phyloP scores from a whole-genome alignment of 805 yeast species.

The Metschnikowia shivogae region DNA sequence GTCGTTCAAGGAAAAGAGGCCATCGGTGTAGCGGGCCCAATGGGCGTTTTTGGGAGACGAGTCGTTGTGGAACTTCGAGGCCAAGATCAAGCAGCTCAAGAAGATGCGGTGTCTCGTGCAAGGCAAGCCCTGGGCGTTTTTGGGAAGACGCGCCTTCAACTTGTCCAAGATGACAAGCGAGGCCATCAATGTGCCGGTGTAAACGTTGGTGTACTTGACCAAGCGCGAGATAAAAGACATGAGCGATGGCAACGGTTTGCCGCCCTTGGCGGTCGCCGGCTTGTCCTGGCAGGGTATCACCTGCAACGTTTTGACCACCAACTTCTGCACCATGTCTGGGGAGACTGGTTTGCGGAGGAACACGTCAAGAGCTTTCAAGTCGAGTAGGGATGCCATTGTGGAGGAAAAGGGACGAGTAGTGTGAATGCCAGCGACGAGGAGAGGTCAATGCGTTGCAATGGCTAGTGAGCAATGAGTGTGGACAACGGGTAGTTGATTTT shows the following conservation, averaged over 20 bases:
- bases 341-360: slow-evolving; percentile 65
- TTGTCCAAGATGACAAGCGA: slow-evolving; percentile 66
- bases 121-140: slow-evolving; percentile 70
- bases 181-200: slow-evolving; percentile 72
- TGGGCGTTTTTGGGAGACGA: slow-evolving; percentile 73
- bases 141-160: slow-evolving; percentile 57
- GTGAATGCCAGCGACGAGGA: too few species aligned
- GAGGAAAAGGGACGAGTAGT: too few species aligned
- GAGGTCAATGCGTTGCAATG: too few species aligned
- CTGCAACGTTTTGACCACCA: slow-evolving; percentile 62
- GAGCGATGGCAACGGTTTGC: slow-evolving; percentile 57
- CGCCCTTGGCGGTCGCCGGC: slow-evolving; percentile 24
- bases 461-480: too few species aligned
- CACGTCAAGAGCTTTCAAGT: slow-evolving; percentile 51
- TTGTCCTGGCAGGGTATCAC: slow-evolving; percentile 58
- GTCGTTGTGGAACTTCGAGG: slow-evolving; percentile 74
- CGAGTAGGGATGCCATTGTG: slow-evolving; percentile 26
- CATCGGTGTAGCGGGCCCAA: slow-evolving; percentile 79
- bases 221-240: slow-evolving; percentile 70
- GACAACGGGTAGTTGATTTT: too few species aligned
- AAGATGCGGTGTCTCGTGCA: slow-evolving; percentile 78
- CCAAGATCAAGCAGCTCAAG: slow-evolving; percentile 66
- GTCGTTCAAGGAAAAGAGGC: slow-evolving; percentile 62
- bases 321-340: slow-evolving; percentile 67
- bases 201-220: slow-evolving; percentile 73